Evolutionary conservation across 2,329 filamentous ascomycete genomes (phyloP), one percentile per base, ranked within the genome.

Genomic region (Plenodomus biglobosus): DNA sequence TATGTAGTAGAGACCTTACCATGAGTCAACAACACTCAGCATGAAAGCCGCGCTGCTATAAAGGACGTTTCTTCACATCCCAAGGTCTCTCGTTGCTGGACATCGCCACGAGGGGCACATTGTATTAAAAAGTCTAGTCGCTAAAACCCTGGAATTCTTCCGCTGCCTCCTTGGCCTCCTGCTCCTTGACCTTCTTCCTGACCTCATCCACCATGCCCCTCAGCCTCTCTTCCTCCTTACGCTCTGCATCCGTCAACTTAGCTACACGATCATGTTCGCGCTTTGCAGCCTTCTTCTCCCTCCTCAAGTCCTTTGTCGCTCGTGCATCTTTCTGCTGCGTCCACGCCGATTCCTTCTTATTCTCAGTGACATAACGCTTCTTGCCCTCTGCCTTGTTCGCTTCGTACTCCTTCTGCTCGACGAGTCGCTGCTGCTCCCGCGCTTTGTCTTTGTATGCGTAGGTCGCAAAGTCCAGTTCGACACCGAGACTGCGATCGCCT

Each of bases 391-490:
- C 42, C 21, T 56, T 54, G 2, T 20, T 55, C 1, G 48, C 45
- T 16, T 62, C 59, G 13, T 56, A 55, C 16, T 59, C 58, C n/a
- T 65, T 42, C 42, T 74, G 70, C 24, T 66, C 70, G n/a, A 64
- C 17, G 24, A 46, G 59, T 10, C 77, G 66, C 39, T 72, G 70
- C 44, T 68, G 62, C 60, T 79, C 77, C 2, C 75, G 66, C 21
- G 62, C 51, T 52, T 74, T 75, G 50, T 80, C 76, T 20, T 73
- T 74, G 58, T 78, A 79, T 1, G 66, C 65, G 18, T 74, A 70
- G 0, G 56, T 55, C 38, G 73, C 62, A n/a, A 75, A 69, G 41
- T 77, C 69, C 17, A 78, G 57, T 3, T 59, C 53, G 0, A 76
- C 59, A 2, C 74, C 73, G 1, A 75, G 62, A 4, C 59, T 69